Conservation (phyloP, 2,329 filamentous ascomycete genomes). For the Beauveria bassiana region DNA sequence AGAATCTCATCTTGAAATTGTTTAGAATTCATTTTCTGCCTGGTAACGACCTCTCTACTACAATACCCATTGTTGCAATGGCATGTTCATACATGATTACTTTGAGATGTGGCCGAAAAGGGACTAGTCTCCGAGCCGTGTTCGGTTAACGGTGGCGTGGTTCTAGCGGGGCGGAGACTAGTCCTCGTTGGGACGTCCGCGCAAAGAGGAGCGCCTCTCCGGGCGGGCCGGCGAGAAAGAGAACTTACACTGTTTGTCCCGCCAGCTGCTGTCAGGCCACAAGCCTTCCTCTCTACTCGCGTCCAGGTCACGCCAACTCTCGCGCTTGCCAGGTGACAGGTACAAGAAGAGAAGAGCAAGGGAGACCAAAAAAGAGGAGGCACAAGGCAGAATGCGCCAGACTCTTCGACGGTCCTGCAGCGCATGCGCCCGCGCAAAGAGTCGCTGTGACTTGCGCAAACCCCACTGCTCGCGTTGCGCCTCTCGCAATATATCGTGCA, state of each 20-base stretch:
- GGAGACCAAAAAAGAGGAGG: background rate
- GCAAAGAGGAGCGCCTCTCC: background rate
- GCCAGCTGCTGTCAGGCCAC: background rate
- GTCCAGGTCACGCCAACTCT: background rate
- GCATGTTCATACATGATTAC: too few relatives aligned
- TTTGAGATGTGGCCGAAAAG: too few relatives aligned
- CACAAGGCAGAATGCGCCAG: conserved; percentile 34
- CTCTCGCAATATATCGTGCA: conserved; percentile 38
- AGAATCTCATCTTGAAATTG: too few relatives aligned
- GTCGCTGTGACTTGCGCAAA: conserved; percentile 46
- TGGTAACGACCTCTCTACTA: too few relatives aligned
- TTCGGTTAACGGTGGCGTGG: too few relatives aligned
- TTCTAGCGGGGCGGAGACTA: conserved; percentile 1
- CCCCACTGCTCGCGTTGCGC: conserved; percentile 48
- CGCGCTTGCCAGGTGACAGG: background rate
- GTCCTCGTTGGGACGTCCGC: background rate
- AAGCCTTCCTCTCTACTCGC: background rate
- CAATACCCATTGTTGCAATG: too few relatives aligned
- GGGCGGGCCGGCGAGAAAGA: background rate
- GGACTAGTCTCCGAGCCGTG: too few relatives aligned
- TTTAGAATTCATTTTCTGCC: too few relatives aligned
- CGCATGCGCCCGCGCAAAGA: conserved; percentile 48
- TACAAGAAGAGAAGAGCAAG: background rate
- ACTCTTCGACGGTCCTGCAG: conserved; percentile 51
- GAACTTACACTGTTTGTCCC: conserved; percentile 2